Conservation (phyloP, 2,329 filamentous ascomycete species). For the Colletotrichum kahawae region DNA sequence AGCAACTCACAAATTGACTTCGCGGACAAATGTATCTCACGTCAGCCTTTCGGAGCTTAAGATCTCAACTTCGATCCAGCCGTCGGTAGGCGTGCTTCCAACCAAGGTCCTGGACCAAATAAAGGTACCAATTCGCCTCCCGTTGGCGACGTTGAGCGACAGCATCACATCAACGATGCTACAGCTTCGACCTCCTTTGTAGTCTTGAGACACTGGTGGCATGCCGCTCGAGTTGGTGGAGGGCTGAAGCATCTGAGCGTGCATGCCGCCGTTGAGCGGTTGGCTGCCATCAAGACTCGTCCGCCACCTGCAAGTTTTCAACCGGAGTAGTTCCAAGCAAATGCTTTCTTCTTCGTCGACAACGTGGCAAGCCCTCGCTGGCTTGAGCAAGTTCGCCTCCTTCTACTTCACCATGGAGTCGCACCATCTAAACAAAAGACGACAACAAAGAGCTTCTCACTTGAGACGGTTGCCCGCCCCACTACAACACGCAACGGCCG, state of each 20-base stretch:
- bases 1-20: background rate
- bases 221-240: background rate
- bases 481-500: background rate
- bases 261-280: background rate
- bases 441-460: background rate
- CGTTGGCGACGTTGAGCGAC: background rate
- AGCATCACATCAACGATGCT: background rate
- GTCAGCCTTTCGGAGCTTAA: background rate
- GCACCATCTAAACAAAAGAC: background rate
- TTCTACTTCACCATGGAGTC: background rate
- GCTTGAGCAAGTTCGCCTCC: background rate
- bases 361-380: background rate
- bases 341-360: background rate
- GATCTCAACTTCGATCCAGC: background rate
- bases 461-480: slow-evolving; percentile 3
- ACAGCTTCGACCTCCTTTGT: background rate
- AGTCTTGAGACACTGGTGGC: background rate
- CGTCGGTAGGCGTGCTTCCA: background rate
- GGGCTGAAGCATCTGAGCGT: background rate
- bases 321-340: background rate
- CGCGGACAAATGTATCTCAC: background rate
- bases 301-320: background rate
- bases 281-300: background rate
- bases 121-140: background rate
- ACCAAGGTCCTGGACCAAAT: background rate